Evolutionary conservation across 1,284 basidiomycete genomes (phyloP), one percentile per base, ranked within the genome.

Genomic region (Tremellales sp.): DNA sequence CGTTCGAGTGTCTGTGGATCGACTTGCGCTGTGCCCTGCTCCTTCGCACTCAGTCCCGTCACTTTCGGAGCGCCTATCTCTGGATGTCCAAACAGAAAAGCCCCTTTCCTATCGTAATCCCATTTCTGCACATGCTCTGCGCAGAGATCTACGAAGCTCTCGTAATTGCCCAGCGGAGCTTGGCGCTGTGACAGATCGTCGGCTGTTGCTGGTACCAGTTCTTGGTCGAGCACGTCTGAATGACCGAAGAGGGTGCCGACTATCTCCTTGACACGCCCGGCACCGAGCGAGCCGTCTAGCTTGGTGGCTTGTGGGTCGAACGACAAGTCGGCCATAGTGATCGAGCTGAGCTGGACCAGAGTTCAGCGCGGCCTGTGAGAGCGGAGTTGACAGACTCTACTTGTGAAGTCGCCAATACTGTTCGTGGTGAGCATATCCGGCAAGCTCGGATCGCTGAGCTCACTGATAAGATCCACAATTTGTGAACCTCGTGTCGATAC

Each of bases 41-140:
- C 90, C 41, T 80, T 82, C 22, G 82, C 81, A 69, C 87, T 90
- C 43, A 93, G 77, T 21, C 56, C 58, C n/a, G 43, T 48, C 25
- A 83, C 82, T 45, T 68, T 65, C 48, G 80, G 81, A 72, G 89
- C 88, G 23, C 91, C 90, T 44, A 94, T 93, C 54, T 89, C 80
- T 36, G 91, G 91, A 74, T 94, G 91, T 1, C 84, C 88, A 2
- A 78, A 80, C 53, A 93, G 78, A 65, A 96, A 92, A 48, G 75
- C 73, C 0, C 84, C 84, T 65, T 82, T 82, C 11, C 81, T 75
- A 11, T 75, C 70, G 40, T 74, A 60, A 36, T 78, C 74, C 87
- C 88, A 91, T 29, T 58, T 62, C 6, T 62, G 60, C 24, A 88
- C 80, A 45, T 80, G 74, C 0, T 59, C 45, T 47, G 84, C 73